phyloP scores from a whole-genome alignment of 768 basidiomycete genomes.

The Boletellus emodensis region DNA sequence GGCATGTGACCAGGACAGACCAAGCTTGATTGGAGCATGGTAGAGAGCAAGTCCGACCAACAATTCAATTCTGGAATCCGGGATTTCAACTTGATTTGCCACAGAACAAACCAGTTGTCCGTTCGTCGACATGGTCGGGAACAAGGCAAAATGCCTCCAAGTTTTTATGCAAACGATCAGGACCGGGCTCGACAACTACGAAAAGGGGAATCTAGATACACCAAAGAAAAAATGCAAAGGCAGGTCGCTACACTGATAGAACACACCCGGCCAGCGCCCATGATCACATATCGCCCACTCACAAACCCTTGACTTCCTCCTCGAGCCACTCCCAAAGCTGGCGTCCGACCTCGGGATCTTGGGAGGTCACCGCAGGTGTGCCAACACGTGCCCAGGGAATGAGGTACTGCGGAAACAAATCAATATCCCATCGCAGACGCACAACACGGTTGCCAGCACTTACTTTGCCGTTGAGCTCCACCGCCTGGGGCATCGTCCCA shows the following conservation, averaged over 20 bases:
- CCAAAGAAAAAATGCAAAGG: background rate
- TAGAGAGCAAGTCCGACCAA: too few species aligned
- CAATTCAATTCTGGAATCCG: too few species aligned
- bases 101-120: too few species aligned
- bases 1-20: too few species aligned
- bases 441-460: background rate
- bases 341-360: conserved; percentile 32
- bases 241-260: background rate
- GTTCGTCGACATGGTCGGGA: too few species aligned
- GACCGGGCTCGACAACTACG: too few species aligned
- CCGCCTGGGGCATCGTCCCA: conserved; percentile 38
- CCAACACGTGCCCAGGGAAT: conserved; percentile 43
- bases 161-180: too few species aligned
- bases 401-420: conserved; percentile 34
- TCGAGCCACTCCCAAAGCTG: conserved; percentile 47
- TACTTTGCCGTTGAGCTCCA: conserved; percentile 40
- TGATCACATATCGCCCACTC: too few species aligned
- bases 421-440: background rate
- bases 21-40: too few species aligned
- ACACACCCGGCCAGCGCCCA: background rate
- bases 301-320: conserved; percentile 34
- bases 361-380: conserved; percentile 6
- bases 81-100: too few species aligned
- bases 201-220: too few species aligned
- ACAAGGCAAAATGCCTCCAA: too few species aligned